These are phyloP conservation scores for Fusarium paranaense DNA, from an alignment of 2,329 filamentous ascomycete species.

Conservation along the genomic window DNA sequence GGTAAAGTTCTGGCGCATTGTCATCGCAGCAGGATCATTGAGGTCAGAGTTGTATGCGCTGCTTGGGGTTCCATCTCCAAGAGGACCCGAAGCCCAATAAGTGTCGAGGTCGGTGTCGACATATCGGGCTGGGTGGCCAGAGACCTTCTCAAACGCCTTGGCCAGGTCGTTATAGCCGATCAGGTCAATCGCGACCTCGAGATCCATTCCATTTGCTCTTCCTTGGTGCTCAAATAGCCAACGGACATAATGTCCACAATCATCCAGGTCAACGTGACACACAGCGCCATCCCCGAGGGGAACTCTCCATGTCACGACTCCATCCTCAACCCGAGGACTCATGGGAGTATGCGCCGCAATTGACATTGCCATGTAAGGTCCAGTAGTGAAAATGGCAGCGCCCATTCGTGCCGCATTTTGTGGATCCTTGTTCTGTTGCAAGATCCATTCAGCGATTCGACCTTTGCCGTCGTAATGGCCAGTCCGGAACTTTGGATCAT, in stretches of 20 bases:
- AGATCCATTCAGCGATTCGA: slow-evolving; percentile 57
- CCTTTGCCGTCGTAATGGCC: slow-evolving; percentile 64
- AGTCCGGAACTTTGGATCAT: slow-evolving; percentile 56
- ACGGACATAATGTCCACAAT: slow-evolving; percentile 23
- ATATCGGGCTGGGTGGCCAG: slow-evolving; percentile 17
- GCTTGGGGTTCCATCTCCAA: fast-evolving
- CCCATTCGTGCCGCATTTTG: slow-evolving; percentile 8
- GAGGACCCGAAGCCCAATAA: neutral
- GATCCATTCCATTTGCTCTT: slow-evolving; percentile 5
- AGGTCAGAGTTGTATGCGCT: slow-evolving; percentile 17
- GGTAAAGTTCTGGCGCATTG: slow-evolving; percentile 10
- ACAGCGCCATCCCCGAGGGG: slow-evolving; percentile 9
- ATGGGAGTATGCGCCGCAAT: neutral
- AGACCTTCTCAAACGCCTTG: slow-evolving; percentile 15
- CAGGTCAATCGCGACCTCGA: slow-evolving; percentile 19
- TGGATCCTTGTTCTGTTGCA: slow-evolving; percentile 46
- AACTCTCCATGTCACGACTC: slow-evolving; percentile 21
- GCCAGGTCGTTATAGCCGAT: slow-evolving; percentile 5
- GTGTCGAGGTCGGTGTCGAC: neutral
- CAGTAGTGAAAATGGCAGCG: slow-evolving; percentile 4
- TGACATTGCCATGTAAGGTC: slow-evolving; percentile 21
- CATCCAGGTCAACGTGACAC: slow-evolving; percentile 18
- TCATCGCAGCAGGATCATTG: slow-evolving; percentile 6
- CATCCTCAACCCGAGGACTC: slow-evolving; percentile 2
- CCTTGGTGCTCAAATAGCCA: slow-evolving; percentile 20